Evolutionary conservation across 306 rosid genomes (phyloP).

Genomic region (Luffa acutangula): DNA sequence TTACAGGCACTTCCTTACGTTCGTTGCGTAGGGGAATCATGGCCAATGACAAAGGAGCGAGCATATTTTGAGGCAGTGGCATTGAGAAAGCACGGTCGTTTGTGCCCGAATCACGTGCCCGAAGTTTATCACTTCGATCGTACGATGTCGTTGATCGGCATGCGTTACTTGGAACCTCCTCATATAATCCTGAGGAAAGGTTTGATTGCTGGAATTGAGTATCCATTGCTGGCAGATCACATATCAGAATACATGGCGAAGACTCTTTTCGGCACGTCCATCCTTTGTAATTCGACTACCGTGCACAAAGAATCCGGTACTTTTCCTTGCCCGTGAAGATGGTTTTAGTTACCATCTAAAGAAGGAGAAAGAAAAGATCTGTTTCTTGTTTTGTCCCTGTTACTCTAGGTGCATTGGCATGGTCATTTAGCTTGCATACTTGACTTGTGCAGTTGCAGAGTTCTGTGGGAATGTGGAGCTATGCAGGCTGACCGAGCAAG

Average conservation of each 20-base stretch:
- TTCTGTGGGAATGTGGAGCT: conserved; percentile 83
- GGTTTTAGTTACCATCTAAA: neutral
- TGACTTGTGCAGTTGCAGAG: conserved; percentile 60
- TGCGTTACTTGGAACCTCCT: conserved; percentile 87
- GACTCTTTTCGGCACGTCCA: conserved; percentile 73
- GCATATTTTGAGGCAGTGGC: conserved; percentile 74
- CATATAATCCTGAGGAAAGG: conserved; percentile 88
- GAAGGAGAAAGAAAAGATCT: neutral
- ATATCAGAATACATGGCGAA: conserved; percentile 69
- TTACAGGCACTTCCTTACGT: conserved; percentile 73
- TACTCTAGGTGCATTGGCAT: neutral
- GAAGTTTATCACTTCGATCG: conserved; percentile 80
- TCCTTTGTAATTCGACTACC: conserved; percentile 50
- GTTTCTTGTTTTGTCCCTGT: neutral
- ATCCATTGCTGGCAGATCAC: conserved; percentile 64
- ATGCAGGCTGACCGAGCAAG: conserved; percentile 87
- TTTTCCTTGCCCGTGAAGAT: neutral
- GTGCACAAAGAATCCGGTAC: conserved; percentile 77
- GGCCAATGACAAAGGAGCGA: conserved; percentile 93
- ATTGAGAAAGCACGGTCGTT: conserved; percentile 27
- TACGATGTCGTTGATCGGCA: conserved; percentile 75
- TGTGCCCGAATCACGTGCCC: conserved; percentile 61
- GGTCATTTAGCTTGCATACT: neutral
- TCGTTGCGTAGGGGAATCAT: conserved; percentile 84
- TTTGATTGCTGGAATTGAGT: conserved; percentile 67